Percentiles rank a stretch among this genome's conserved stretches.
Conservation (phyloP, 2,329 filamentous ascomycete genomes). For the Seiridium unicorne region DNA sequence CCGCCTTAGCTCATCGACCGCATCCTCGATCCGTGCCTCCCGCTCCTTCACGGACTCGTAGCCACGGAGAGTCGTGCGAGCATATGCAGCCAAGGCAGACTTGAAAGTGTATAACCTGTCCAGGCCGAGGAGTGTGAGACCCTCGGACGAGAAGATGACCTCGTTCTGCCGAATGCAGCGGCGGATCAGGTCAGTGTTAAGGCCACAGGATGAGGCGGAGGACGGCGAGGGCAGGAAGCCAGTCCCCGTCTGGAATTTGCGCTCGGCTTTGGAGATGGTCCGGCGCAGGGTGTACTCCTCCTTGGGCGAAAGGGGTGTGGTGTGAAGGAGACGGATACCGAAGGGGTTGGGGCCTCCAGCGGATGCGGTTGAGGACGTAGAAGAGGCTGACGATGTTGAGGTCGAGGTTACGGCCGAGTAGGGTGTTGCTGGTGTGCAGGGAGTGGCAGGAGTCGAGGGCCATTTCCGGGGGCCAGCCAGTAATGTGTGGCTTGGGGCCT, state of each 20-base stretch:
- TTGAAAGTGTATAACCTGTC: constrained; percentile 67
- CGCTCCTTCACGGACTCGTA: constrained; percentile 8
- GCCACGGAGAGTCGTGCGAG: constrained; percentile 31
- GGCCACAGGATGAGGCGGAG: constrained; percentile 39
- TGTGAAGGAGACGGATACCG: constrained; percentile 50
- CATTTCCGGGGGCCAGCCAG: constrained; percentile 22
- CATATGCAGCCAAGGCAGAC: constrained; percentile 56
- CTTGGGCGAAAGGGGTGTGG: constrained; percentile 41
- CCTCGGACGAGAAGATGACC: constrained; percentile 57
- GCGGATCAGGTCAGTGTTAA: constrained; percentile 51
- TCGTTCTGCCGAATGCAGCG: constrained; percentile 60
- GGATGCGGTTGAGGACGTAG: constrained; percentile 1
- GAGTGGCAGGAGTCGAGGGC: constrained; percentile 44
- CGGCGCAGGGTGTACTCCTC: constrained; percentile 47
- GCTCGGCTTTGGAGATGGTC: constrained; percentile 51
- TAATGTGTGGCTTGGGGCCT: constrained; percentile 8
- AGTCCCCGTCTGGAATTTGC: constrained; percentile 37
- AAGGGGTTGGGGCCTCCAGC: constrained; percentile 33
- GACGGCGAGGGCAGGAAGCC: constrained; percentile 38
- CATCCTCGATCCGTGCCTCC: constrained; percentile 49
- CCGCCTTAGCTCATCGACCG: constrained; percentile 61
- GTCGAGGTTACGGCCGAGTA: constrained; percentile 30
- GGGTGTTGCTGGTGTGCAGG: constrained; percentile 42
- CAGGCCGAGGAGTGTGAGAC: constrained; percentile 57
- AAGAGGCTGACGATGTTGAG: constrained; percentile 22